Conservation (phyloP, 2,329 filamentous ascomycete species). For the Penicillium sp. region DNA sequence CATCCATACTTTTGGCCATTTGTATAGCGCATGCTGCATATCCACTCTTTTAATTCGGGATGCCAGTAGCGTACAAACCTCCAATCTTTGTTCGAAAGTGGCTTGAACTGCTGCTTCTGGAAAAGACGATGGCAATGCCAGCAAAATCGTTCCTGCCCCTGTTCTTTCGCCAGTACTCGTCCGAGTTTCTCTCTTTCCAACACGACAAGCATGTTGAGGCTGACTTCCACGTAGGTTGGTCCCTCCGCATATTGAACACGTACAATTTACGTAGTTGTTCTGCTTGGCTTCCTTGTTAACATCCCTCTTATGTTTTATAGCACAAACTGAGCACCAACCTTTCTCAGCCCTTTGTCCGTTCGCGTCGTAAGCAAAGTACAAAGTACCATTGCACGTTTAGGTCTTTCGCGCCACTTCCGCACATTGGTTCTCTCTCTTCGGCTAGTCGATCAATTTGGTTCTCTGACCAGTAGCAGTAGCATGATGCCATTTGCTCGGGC, state of each 20-base stretch:
- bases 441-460: not conserved
- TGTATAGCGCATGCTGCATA: too few species aligned
- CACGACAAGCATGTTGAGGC: not conserved
- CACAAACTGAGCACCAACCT: not conserved
- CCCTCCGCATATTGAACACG: not conserved
- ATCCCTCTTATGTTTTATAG: not conserved
- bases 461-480: not conserved
- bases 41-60: not conserved
- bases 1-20: too few species aligned
- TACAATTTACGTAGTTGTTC: not conserved
- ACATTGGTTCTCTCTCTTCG: not conserved
- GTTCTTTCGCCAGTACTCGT: not conserved
- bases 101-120: fast-evolving
- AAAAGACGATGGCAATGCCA: not conserved
- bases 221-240: not conserved
- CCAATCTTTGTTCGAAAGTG: not conserved
- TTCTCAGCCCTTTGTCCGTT: not conserved
- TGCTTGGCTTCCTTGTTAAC: not conserved
- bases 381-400: not conserved
- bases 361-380: fast-evolving
- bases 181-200: not conserved
- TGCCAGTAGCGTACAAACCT: too few species aligned
- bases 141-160: not conserved
- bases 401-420: not conserved
- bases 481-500: too few species aligned